Base-by-base conservation (phyloP, 352 stramenopile species). In the Thalassiosira ordinaria region DNA sequence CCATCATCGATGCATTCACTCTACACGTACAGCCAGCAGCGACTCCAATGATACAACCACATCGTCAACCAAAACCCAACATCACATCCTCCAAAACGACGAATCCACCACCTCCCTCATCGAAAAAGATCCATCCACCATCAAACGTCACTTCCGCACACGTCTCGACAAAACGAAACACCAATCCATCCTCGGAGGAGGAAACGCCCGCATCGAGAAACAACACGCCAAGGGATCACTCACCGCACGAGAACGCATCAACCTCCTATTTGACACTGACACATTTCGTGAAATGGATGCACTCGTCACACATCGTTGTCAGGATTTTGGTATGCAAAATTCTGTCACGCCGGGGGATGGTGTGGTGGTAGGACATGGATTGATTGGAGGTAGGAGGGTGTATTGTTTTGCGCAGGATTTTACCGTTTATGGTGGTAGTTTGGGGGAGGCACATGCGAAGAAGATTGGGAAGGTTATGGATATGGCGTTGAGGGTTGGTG, bases 381-480 rank as follows among this genome's bases (percentile, higher is more conserved):
- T 93, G 22, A 97, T 99, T 71, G 97, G 98, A 87, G 97, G 96
- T 24, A 90, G 96, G 33, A 91, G 96, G 27, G 97, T 98, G 6
- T 99, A 98, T 88, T 96, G 98, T 26, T 99, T 99, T 85, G 96
- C 92, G 63, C 93, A 97, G 69, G 97, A 99, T 87, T 99, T 99
- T 77, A 99, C 97, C 4, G 97, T 99, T 14, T 97, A 99, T 76
- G 97, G 97, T 52, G 97, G 97, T 46, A 97, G 88, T 81, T 87
- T 99, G 14, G 97, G 91, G 53, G 96, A 98, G 80, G 98, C 96
- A 13, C 96, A 99, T 84, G 97, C 97, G 0, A 92, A 98, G 75
- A 99, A 99, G 90, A 99, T 99, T 78, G 95, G 98, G 84, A 99
- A 99, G 88, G 94, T 99, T 84, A 99, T 99, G 97, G 96, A 99